These are phyloP conservation scores for Dryas integrifolia DNA, from an alignment of 331 rosid genomes.

Conservation along the genomic window DNA sequence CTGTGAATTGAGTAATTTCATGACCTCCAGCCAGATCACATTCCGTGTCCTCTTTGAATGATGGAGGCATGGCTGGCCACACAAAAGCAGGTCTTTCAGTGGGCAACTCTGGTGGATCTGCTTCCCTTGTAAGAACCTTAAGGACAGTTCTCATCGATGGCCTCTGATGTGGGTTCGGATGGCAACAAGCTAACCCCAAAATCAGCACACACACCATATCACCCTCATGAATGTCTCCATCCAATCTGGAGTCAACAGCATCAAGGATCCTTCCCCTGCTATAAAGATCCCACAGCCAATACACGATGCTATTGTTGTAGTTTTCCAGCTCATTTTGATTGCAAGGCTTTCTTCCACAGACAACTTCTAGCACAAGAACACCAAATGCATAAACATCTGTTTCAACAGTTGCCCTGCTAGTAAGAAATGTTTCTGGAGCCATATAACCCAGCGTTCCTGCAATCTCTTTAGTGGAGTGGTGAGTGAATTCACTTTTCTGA, in stretches of 20 bases:
- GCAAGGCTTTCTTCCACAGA: slow-evolving; percentile 68
- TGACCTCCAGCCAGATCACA: slow-evolving; percentile 17
- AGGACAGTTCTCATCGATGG: slow-evolving; percentile 59
- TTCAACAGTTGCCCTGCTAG: slow-evolving; percentile 56
- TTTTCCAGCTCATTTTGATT: slow-evolving; percentile 30
- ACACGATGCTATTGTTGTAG: slow-evolving; percentile 51
- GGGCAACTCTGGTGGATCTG: slow-evolving; percentile 45
- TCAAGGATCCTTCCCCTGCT: slow-evolving; percentile 40
- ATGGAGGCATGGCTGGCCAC: slow-evolving; percentile 70
- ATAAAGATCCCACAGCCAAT: slow-evolving; percentile 66
- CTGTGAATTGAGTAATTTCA: slow-evolving; percentile 38
- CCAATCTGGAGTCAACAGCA: slow-evolving; percentile 45
- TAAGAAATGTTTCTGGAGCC: slow-evolving; percentile 76
- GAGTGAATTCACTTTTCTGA: slow-evolving; percentile 50
- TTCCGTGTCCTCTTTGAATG: slow-evolving; percentile 30
- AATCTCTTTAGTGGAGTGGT: slow-evolving; percentile 66
- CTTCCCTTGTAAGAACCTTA: slow-evolving; percentile 60
- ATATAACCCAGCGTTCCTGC: slow-evolving; percentile 87
- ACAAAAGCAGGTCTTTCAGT: slow-evolving; percentile 57
- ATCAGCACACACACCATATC: slow-evolving; percentile 35
- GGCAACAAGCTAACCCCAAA: slow-evolving; percentile 60
- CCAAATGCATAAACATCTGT: slow-evolving; percentile 81
- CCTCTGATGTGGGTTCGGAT: slow-evolving; percentile 64
- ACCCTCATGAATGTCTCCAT: slow-evolving; percentile 21
- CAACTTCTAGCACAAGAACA: slow-evolving; percentile 57